Percentiles rank a stretch among this genome's conserved stretches.
Evolutionary conservation across 441 rosid species (phyloP).

Genomic region (Hura crepitans): DNA sequence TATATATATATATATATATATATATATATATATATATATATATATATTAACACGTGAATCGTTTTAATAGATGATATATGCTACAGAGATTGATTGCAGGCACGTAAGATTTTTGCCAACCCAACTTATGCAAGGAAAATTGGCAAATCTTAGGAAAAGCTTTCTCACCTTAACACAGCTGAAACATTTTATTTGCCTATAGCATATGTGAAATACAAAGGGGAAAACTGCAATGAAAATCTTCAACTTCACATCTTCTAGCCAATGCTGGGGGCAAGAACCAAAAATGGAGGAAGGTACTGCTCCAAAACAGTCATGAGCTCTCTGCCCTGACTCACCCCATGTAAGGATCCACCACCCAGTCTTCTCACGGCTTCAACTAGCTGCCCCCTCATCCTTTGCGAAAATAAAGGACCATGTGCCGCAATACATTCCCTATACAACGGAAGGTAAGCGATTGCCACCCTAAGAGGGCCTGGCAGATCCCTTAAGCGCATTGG

Average conservation of each 20-base stretch:
- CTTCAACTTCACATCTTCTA: conserved; percentile 26
- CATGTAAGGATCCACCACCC: conserved; percentile 53
- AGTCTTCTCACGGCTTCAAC: conserved; percentile 77
- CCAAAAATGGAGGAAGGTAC: conserved; percentile 72
- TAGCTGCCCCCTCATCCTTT: conserved; percentile 80
- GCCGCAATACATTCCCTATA: conserved; percentile 70
- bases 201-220: conserved; percentile 29
- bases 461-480: conserved; percentile 74
- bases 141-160: conserved; percentile 24
- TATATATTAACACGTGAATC: conserved; percentile 26
- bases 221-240: conserved; percentile 22
- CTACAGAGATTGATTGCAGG: conserved; percentile 9
- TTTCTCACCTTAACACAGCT: conserved; percentile 27
- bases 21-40: neutral
- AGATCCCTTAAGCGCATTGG: conserved; percentile 62
- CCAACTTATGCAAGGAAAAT: conserved; percentile 27
- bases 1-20: conserved; percentile 15
- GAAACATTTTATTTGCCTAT: conserved; percentile 29
- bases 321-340: conserved; percentile 47
- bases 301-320: conserved; percentile 73
- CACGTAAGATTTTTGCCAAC: conserved; percentile 21
- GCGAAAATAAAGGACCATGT: conserved; percentile 59
- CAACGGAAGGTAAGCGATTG: conserved; percentile 73
- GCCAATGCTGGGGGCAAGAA: conserved; percentile 25
- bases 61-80: conserved; percentile 25